Conservation (phyloP, 2,329 filamentous ascomycete genomes). For the Anthostomella pinea region DNA sequence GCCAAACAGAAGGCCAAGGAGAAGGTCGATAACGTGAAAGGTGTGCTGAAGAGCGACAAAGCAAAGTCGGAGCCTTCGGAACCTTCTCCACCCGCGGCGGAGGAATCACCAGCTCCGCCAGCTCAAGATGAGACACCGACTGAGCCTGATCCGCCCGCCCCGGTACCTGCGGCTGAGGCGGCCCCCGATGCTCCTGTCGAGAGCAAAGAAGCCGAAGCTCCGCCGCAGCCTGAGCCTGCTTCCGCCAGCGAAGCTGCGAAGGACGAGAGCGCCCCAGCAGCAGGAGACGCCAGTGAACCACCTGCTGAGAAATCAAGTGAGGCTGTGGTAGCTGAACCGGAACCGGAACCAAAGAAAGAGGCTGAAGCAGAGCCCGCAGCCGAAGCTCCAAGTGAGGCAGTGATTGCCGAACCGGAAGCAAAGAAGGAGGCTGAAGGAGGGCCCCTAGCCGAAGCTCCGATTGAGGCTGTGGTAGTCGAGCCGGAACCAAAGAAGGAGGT, state of each 20-base stretch:
- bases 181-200: slow-evolving; percentile 2
- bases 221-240: slow-evolving; percentile 8
- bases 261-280: slow-evolving; percentile 5
- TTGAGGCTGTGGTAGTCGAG: slow-evolving; percentile 4
- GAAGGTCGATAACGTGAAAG: slow-evolving; percentile 16
- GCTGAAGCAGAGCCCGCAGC: slow-evolving; percentile 3
- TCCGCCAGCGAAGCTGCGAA: slow-evolving; percentile 11
- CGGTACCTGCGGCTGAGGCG: slow-evolving; percentile 3
- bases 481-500: slow-evolving; percentile 2
- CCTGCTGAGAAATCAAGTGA: neutral
- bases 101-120: slow-evolving; percentile 6
- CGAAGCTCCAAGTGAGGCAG: slow-evolving; percentile 1
- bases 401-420: neutral
- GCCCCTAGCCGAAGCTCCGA: neutral
- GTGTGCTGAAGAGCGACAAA: neutral
- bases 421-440: slow-evolving; percentile 2
- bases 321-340: slow-evolving; percentile 6
- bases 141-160: too few relatives aligned
- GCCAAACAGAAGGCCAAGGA: slow-evolving; percentile 12
- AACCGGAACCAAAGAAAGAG: slow-evolving; percentile 2
- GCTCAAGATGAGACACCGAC: slow-evolving; percentile 7
- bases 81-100: slow-evolving; percentile 2
- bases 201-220: slow-evolving; percentile 10
- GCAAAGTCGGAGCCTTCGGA: slow-evolving; percentile 8
- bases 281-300: slow-evolving; percentile 3